A percentile compares a stretch with the other conserved stretches of the same genome.
phyloP scores from a whole-genome alignment of 106 monocot genomes.

The Dendrobium huoshanense region DNA sequence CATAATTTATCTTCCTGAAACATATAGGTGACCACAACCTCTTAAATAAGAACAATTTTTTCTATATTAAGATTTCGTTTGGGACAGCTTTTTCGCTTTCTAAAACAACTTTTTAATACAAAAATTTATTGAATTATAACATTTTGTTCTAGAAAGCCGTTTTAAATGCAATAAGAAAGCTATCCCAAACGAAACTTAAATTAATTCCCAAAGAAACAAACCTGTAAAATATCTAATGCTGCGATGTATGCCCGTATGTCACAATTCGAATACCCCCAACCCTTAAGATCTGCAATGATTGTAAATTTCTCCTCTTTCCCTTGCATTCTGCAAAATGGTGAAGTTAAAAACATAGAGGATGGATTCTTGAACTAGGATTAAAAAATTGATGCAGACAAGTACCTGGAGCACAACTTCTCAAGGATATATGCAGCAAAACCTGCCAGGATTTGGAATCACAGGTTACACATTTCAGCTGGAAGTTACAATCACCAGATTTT shows the following conservation, averaged over 20 bases:
- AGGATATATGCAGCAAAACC: constrained; percentile 52
- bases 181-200: too few species aligned
- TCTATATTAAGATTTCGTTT: too few species aligned
- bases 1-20: too few species aligned
- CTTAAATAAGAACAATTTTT: too few species aligned
- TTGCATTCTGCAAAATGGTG: constrained; percentile 12
- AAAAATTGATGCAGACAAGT: not conserved
- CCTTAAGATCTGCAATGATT: constrained; percentile 41
- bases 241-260: constrained; percentile 55
- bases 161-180: too few species aligned
- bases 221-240: constrained; percentile 57
- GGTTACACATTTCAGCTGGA: not conserved
- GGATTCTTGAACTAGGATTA: not conserved
- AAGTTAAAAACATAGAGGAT: not conserved
- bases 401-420: constrained; percentile 73
- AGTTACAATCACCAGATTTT: not conserved
- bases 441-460: constrained; percentile 14
- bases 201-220: not conserved
- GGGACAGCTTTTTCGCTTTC: too few species aligned
- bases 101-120: too few species aligned
- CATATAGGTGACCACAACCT: too few species aligned
- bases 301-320: constrained; percentile 44
- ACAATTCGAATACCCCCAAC: constrained; percentile 56
- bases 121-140: too few species aligned
- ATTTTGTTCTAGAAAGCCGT: too few species aligned